Evolutionary conservation across 1,284 basidiomycete species (phyloP).

Genomic region (Coniophora puteana): DNA sequence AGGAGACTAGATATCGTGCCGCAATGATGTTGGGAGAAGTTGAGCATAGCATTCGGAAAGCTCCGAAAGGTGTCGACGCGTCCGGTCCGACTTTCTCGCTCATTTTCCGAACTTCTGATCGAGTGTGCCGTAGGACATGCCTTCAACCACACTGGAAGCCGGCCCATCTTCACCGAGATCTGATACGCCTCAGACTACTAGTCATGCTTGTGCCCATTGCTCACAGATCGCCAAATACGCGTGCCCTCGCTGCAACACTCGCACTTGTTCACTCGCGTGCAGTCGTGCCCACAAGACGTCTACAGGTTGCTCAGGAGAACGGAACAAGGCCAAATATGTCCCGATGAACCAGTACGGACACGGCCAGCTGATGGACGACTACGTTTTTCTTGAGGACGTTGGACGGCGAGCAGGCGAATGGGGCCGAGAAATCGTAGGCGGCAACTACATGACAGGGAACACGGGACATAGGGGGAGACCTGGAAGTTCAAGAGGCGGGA

Average conservation of each 20-base stretch:
- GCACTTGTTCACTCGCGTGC: constrained; percentile 74
- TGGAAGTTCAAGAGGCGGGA: constrained; percentile 27
- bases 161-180: too few relatives aligned
- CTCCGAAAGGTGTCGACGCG: too few relatives aligned
- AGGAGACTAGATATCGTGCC: too few relatives aligned
- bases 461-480: constrained; percentile 16
- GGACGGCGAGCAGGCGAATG: constrained; percentile 67
- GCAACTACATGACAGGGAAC: constrained; percentile 33
- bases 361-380: constrained; percentile 83
- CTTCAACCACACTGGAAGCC: too few relatives aligned
- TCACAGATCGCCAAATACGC: constrained; percentile 62
- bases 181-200: too few relatives aligned
- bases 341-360: constrained; percentile 79
- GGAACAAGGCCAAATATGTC: constrained; percentile 72
- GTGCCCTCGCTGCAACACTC: constrained; percentile 71
- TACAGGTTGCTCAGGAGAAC: constrained; percentile 67
- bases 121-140: too few relatives aligned
- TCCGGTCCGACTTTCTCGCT: too few relatives aligned
- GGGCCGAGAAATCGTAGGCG: constrained; percentile 66
- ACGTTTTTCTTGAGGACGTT: constrained; percentile 78
- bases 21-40: too few relatives aligned
- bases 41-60: too few relatives aligned
- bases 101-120: too few relatives aligned
- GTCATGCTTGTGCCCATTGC: constrained; percentile 36
- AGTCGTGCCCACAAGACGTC: constrained; percentile 65